These are phyloP conservation scores for Phytophthora crassamura DNA, from an alignment of 352 stramenopile genomes.

Conservation along the genomic window DNA sequence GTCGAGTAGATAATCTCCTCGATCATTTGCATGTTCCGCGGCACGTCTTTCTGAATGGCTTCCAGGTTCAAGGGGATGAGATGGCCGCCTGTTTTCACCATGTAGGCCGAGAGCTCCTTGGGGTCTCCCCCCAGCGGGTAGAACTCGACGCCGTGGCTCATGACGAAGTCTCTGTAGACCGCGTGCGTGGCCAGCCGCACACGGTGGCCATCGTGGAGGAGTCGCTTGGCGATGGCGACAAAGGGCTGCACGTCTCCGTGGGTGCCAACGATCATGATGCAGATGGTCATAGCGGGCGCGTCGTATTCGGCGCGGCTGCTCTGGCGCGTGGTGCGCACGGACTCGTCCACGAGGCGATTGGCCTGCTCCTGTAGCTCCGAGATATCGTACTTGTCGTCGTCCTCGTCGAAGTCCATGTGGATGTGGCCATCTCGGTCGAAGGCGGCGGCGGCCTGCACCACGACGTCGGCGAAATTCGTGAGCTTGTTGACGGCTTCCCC, in stretches of 20 bases:
- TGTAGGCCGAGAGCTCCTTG: constrained; percentile 89
- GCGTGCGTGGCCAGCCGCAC: constrained; percentile 92
- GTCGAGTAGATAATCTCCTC: constrained; percentile 88
- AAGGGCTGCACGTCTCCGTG: constrained; percentile 90
- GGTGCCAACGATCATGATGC: constrained; percentile 93
- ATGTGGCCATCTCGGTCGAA: constrained; percentile 62
- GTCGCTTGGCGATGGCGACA: constrained; percentile 82
- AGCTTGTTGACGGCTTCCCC: constrained; percentile 9
- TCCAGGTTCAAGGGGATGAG: constrained; percentile 76
- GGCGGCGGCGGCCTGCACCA: constrained; percentile 50
- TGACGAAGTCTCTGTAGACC: constrained; percentile 89
- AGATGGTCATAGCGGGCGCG: constrained; percentile 69
- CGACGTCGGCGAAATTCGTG: constrained; percentile 47
- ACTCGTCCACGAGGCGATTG: constrained; percentile 30
- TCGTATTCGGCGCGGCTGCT: constrained; percentile 30
- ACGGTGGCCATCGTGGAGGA: constrained; percentile 88
- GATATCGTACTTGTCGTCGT: constrained; percentile 58
- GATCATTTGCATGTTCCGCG: constrained; percentile 91
- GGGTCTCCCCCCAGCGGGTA: constrained; percentile 80
- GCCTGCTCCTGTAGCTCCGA: constrained; percentile 38
- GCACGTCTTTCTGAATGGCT: constrained; percentile 70
- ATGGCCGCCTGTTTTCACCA: constrained; percentile 89
- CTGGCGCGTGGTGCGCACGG: constrained; percentile 15
- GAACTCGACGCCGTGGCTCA: constrained; percentile 75
- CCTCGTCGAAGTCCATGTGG: constrained; percentile 53